These are phyloP conservation scores for Aristolochia californica DNA, from an alignment of 164 flowering plant species.

Conservation along the genomic window DNA sequence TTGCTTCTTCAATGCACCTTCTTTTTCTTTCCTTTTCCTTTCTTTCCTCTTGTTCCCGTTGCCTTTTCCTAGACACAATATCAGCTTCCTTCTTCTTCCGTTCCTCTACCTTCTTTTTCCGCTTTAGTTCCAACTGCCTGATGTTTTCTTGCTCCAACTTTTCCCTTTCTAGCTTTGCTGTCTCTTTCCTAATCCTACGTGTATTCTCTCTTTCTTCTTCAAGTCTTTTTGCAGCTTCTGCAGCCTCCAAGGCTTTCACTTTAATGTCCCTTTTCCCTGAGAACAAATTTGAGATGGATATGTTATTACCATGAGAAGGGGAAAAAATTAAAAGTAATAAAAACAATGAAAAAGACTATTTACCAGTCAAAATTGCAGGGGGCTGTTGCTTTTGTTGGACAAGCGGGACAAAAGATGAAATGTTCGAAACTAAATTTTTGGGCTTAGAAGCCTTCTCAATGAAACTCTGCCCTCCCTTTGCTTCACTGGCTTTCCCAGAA, in stretches of 20 bases:
- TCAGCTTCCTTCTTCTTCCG: constrained; percentile 63
- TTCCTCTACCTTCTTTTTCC: constrained; percentile 59
- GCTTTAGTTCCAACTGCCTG: constrained; percentile 40
- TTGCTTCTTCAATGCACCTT: constrained; percentile 42
- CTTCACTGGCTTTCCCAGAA: constrained; percentile 29
- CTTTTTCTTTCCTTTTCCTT: constrained; percentile 64
- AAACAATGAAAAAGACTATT: not conserved
- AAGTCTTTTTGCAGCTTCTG: constrained; percentile 75
- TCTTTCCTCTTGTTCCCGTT: constrained; percentile 66
- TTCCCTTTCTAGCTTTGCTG: constrained; percentile 62
- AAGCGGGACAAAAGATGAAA: constrained; percentile 66
- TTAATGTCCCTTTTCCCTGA: constrained; percentile 77
- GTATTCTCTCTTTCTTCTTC: constrained; percentile 75
- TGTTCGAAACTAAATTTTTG: constrained; percentile 64
- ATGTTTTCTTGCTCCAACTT: constrained; percentile 52
- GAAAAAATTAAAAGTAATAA: not conserved
- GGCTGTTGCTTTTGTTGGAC: constrained; percentile 53
- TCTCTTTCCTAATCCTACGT: constrained; percentile 82
- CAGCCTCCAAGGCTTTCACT: constrained; percentile 87
- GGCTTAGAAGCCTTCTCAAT: constrained; percentile 29
- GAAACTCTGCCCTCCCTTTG: constrained; percentile 25
- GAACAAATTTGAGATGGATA: not conserved
- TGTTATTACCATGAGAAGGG: not conserved
- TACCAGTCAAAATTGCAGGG: constrained; percentile 48
- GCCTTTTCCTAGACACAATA: constrained; percentile 55